Evolutionary conservation across 805 yeast genomes (phyloP), one percentile per base, ranked within the genome.

Genomic region (Myxozyma geophila): DNA sequence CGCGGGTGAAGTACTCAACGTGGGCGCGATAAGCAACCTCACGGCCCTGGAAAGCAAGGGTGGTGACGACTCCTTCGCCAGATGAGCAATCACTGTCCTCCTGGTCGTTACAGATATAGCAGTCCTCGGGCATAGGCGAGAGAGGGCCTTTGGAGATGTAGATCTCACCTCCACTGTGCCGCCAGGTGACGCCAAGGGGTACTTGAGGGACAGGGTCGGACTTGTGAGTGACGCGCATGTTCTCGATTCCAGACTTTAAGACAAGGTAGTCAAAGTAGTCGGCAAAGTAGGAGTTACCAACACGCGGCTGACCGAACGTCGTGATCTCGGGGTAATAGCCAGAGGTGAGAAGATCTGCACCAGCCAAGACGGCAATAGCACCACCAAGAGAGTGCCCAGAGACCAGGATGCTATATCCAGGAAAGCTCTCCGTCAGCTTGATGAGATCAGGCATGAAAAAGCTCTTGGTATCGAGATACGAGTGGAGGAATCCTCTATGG

Each of bases 311-410:
- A 1, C 87, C 95, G 75, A 77, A 85, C 0, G 88, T 79, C 19
- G 87, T 74, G 1, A 87, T 83, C 46, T 81, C 71, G 0, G 89
- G 87, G 2, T 81, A 74, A 61, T 76, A 76, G 0, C 90, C 90
- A 71, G 83, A 66, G 17, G 83, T 70, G 60, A 81, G 75, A 53
- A 87, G 78, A 70, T 89, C 95, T 23, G 85, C 78, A 0, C 88
- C 93, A 8, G 84, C 81, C 40, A 89, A 74, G 3, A 80, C 75
- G 1, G 92, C 87, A 57, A 87, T 73, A 0, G 92, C 92, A 7
- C 87, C 96, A 2, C 92, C 92, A 48, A 89, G 74, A 0, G 95
- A 89, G 74, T 90, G 96, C 0, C 96, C 96, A 0, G 86, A 77
- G 1, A 87, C 79, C 1, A 82, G 79, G 4, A 88, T 62, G 21